These are phyloP conservation scores for Linnemannia elongata DNA, from an alignment of 192 early-diverging fungal species.

Conservation along the genomic window DNA sequence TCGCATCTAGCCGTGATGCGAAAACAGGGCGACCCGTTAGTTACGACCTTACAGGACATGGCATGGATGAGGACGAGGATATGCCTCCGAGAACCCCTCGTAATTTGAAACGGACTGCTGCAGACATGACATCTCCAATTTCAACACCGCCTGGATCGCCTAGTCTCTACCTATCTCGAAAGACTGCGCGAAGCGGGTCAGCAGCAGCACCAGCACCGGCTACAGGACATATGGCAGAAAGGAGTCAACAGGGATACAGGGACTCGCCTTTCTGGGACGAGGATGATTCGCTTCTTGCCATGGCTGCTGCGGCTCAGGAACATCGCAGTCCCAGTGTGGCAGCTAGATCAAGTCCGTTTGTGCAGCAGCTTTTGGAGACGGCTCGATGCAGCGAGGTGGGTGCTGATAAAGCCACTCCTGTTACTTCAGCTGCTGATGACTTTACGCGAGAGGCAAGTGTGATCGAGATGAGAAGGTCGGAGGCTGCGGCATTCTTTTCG, in stretches of 20 bases:
- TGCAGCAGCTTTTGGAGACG: constrained; percentile 31
- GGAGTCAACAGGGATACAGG: neutral
- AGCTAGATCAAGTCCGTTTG: constrained; percentile 6
- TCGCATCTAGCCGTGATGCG: constrained; percentile 18
- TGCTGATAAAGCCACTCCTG: neutral
- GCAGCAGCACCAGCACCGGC: neutral
- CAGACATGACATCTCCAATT: constrained; percentile 20
- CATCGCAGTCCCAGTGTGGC: neutral
- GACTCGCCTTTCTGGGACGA: constrained; percentile 32
- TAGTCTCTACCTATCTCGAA: neutral
- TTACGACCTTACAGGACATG: constrained; percentile 22
- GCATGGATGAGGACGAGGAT: constrained; percentile 28
- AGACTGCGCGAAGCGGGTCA: constrained; percentile 14
- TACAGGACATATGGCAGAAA: neutral
- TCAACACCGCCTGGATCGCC: constrained; percentile 22
- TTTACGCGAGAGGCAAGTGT: constrained; percentile 25
- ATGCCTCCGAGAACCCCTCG: constrained; percentile 3
- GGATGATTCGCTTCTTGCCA: neutral
- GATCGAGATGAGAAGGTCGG: constrained; percentile 26
- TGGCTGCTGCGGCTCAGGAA: neutral
- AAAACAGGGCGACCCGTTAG: neutral
- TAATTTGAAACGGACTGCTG: constrained; percentile 24
- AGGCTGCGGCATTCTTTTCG: constrained; percentile 29
- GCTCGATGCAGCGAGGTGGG: neutral
- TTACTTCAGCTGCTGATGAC: neutral